Evolutionary conservation across 345 rosid species (phyloP).

Genomic region (Salix caprea): DNA sequence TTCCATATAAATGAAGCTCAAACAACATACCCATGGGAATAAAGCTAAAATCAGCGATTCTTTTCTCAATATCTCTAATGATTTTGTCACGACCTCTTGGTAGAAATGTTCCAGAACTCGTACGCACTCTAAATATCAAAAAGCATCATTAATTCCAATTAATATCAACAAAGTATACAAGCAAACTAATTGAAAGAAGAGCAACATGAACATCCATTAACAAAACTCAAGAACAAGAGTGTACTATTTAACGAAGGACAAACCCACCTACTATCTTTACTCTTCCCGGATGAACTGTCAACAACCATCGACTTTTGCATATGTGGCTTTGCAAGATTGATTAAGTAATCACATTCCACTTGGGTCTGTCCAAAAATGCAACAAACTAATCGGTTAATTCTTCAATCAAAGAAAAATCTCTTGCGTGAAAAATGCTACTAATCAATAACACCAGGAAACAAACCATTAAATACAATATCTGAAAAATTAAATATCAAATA

Average conservation of each 20-base stretch:
- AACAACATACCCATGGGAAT: constrained; percentile 68
- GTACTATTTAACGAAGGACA: neutral
- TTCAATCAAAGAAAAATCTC: neutral
- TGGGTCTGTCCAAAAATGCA: constrained; percentile 45
- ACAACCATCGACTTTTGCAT: constrained; percentile 87
- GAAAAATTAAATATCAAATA: neutral
- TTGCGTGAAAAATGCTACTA: neutral
- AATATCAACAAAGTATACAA: neutral
- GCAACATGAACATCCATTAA: neutral
- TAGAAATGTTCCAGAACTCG: constrained; percentile 86
- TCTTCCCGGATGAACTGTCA: constrained; percentile 78
- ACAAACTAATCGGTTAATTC: neutral
- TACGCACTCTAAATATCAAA: constrained; percentile 62
- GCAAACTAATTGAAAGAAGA: neutral
- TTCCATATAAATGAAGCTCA: constrained; percentile 1
- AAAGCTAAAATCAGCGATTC: constrained; percentile 84
- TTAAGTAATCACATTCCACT: constrained; percentile 76
- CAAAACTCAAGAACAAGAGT: neutral
- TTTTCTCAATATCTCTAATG: constrained; percentile 70
- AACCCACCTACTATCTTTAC: constrained; percentile 76
- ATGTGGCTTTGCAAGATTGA: constrained; percentile 61
- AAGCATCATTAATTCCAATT: neutral
- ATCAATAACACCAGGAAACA: neutral
- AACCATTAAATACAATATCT: neutral
- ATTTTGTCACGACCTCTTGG: constrained; percentile 72